These are phyloP conservation scores for Wolfiporia cocos DNA, from an alignment of 1,284 basidiomycete genomes.

Conservation along the genomic window DNA sequence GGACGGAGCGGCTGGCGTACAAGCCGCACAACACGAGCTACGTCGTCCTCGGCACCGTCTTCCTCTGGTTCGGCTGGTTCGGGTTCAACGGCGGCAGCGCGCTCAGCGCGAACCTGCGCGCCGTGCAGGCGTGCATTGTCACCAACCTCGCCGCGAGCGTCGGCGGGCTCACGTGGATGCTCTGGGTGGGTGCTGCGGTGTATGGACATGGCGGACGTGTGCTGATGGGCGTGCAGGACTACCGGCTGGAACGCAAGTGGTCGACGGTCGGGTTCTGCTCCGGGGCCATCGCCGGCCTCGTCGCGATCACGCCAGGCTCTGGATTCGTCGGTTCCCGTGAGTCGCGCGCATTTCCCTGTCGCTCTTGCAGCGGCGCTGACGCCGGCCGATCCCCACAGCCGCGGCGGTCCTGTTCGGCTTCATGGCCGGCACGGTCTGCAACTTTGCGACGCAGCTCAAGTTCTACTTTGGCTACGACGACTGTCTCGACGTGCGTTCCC, in stretches of 20 bases:
- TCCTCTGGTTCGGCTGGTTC: constrained; percentile 99
- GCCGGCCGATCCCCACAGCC: constrained; percentile 30
- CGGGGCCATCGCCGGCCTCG: constrained; percentile 87
- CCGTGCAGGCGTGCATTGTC: constrained; percentile 86
- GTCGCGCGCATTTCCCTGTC: constrained; percentile 18
- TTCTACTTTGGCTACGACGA: constrained; percentile 73
- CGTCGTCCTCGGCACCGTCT: constrained; percentile 87
- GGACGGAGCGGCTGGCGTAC: constrained; percentile 86
- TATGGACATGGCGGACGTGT: background rate
- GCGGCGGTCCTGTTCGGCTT: constrained; percentile 85
- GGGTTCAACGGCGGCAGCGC: constrained; percentile 88
- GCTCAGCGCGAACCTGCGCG: constrained; percentile 82
- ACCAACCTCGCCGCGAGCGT: constrained; percentile 87
- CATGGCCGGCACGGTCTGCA: constrained; percentile 79
- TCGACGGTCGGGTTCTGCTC: constrained; percentile 95
- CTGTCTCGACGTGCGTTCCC: constrained; percentile 63
- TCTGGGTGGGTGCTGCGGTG: constrained; percentile 45
- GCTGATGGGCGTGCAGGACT: constrained; percentile 50
- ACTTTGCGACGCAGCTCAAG: constrained; percentile 95
- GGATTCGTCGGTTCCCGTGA: constrained; percentile 81
- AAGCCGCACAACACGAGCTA: constrained; percentile 86
- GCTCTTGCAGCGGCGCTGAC: constrained; percentile 4
- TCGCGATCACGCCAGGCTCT: constrained; percentile 89
- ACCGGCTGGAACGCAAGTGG: constrained; percentile 89
- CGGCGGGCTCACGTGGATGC: constrained; percentile 93